These are phyloP conservation scores for Pyrenochaeta sp. DNA, from an alignment of 2,329 filamentous ascomycete species.

Conservation along the genomic window DNA sequence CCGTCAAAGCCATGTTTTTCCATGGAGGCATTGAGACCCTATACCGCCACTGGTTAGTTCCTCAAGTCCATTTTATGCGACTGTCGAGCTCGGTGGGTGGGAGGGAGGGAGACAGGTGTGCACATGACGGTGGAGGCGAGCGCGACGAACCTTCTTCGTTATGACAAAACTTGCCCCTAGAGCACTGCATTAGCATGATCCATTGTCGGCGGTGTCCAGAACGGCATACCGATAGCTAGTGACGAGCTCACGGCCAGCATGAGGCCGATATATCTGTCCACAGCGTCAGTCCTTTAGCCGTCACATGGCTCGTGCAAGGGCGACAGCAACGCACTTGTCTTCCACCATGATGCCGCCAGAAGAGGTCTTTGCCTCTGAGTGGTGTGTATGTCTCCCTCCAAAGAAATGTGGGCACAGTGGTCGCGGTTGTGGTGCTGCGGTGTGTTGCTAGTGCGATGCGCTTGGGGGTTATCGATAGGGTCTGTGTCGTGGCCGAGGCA, in stretches of 20 bases:
- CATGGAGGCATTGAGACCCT: conserved; percentile 90
- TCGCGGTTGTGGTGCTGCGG: neutral
- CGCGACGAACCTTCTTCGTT: conserved; percentile 83
- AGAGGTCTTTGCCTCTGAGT: conserved; percentile 14
- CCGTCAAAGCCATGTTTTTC: conserved; percentile 95
- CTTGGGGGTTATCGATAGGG: conserved; percentile 10
- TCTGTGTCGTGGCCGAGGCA: neutral
- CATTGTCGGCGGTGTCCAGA: neutral
- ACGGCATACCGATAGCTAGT: conserved; percentile 47
- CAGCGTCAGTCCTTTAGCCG: conserved; percentile 29
- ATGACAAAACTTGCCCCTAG: conserved; percentile 96
- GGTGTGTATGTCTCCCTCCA: neutral
- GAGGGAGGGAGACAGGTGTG: too few relatives aligned
- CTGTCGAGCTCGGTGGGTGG: neutral
- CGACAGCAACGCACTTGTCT: conserved; percentile 49
- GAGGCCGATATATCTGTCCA: conserved; percentile 51
- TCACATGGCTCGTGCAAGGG: neutral
- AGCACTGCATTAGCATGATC: conserved; percentile 18
- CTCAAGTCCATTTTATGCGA: neutral
- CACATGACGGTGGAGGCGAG: neutral
- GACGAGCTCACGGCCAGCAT: conserved; percentile 52
- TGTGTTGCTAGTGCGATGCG: neutral
- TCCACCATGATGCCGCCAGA: conserved; percentile 43
- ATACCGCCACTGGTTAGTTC: conserved; percentile 24
- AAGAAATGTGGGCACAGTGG: conserved; percentile 3